phyloP scores from a whole-genome alignment of 495 filamentous ascomycete genomes.

The Trichoderma erinaceum region DNA sequence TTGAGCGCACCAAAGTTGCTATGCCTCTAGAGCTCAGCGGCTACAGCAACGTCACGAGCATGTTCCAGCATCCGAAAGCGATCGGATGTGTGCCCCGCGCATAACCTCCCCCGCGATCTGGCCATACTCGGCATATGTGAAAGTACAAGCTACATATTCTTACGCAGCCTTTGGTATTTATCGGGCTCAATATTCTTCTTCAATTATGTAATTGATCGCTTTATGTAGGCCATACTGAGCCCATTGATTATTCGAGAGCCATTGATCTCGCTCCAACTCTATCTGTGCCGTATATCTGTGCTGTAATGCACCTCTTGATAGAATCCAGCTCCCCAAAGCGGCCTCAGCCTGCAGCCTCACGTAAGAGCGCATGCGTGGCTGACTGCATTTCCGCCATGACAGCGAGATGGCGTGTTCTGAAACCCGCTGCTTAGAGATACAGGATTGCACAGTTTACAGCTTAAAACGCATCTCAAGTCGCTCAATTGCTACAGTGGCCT shows the following conservation, averaged over 20 bases:
- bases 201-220: too few relatives aligned
- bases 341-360: background rate
- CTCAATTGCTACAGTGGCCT: background rate
- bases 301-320: background rate
- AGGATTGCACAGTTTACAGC: background rate
- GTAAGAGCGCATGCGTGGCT: background rate
- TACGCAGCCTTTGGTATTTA: background rate
- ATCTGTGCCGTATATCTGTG: background rate
- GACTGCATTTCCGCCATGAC: background rate
- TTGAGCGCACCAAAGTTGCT: too few relatives aligned
- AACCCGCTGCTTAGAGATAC: background rate
- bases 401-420: background rate
- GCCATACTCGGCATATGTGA: background rate
- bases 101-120: background rate
- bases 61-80: too few relatives aligned
- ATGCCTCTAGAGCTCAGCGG: too few relatives aligned
- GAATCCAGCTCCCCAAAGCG: background rate
- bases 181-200: too few relatives aligned
- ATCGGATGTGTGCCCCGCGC: too few relatives aligned
- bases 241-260: too few relatives aligned
- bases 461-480: background rate
- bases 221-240: too few relatives aligned
- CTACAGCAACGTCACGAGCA: too few relatives aligned
- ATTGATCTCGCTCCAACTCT: background rate
- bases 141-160: background rate